These are phyloP conservation scores for Magnaporthiopsis poae DNA, from an alignment of 2,329 filamentous ascomycete genomes.

Conservation along the genomic window DNA sequence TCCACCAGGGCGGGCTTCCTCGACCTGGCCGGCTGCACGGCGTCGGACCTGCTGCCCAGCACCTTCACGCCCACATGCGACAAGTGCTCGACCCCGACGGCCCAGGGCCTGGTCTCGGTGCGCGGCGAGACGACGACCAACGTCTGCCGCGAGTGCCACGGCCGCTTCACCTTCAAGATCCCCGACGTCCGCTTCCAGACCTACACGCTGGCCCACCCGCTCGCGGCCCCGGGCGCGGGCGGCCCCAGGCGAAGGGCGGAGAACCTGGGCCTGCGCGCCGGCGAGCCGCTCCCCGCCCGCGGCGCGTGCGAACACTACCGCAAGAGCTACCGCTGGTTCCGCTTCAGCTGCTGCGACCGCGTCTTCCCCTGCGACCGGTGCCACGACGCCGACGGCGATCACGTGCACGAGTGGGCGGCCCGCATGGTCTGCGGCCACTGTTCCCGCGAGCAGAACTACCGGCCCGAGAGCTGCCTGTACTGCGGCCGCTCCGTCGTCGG, in stretches of 20 bases:
- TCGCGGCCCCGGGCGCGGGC: slow-evolving; percentile 16
- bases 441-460: slow-evolving; percentile 70
- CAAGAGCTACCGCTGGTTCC: slow-evolving; percentile 53
- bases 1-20: slow-evolving; percentile 70
- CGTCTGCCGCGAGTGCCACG: slow-evolving; percentile 70
- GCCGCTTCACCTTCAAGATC: slow-evolving; percentile 69
- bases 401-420: slow-evolving; percentile 71
- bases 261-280: slow-evolving; percentile 46
- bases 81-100: slow-evolving; percentile 60
- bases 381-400: slow-evolving; percentile 60
- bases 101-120: slow-evolving; percentile 59
- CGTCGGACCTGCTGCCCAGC: slow-evolving; percentile 68
- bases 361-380: slow-evolving; percentile 60
- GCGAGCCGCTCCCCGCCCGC: slow-evolving; percentile 42
- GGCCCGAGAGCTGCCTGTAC: slow-evolving; percentile 63
- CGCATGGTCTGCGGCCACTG: slow-evolving; percentile 76
- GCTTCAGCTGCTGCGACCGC: slow-evolving; percentile 51
- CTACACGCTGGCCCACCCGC: slow-evolving; percentile 47
- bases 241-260: slow-evolving; percentile 39
- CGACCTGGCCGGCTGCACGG: slow-evolving; percentile 63
- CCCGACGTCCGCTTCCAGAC: slow-evolving; percentile 69
- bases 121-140: slow-evolving; percentile 64
- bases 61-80: slow-evolving; percentile 71
- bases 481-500: slow-evolving; percentile 64
- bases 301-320: slow-evolving; percentile 51